Percentiles rank a stretch among this genome's conserved stretches.
These are phyloP conservation scores for Rhynchospora pubera DNA, from an alignment of 176 grass and related monocot genomes.

Conservation along the genomic window DNA sequence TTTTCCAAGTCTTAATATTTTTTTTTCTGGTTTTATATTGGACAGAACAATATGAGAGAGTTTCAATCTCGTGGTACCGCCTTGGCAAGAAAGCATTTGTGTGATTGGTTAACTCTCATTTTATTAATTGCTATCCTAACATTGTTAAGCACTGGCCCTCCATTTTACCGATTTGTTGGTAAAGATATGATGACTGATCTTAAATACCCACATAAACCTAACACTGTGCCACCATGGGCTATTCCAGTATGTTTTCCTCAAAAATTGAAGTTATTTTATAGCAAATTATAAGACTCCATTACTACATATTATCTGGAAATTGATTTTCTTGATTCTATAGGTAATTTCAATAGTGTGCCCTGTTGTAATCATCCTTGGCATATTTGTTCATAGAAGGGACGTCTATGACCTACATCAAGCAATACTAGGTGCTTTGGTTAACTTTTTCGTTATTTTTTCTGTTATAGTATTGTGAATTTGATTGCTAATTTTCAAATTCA, in stretches of 20 bases:
- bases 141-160: slow-evolving; percentile 32
- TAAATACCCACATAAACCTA: slow-evolving; percentile 57
- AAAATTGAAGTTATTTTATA: not conserved
- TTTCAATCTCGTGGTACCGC: slow-evolving; percentile 46
- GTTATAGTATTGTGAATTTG: not conserved
- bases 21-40: not conserved
- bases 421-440: slow-evolving; percentile 39
- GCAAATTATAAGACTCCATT: not conserved
- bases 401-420: slow-evolving; percentile 87
- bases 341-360: slow-evolving; percentile 54
- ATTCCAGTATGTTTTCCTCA: slow-evolving; percentile 53
- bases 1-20: not conserved
- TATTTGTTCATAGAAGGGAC: slow-evolving; percentile 51
- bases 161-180: slow-evolving; percentile 61
- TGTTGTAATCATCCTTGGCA: slow-evolving; percentile 31
- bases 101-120: slow-evolving; percentile 64
- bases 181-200: slow-evolving; percentile 60
- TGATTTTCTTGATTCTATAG: slow-evolving; percentile 26
- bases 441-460: not conserved
- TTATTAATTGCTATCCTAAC: slow-evolving; percentile 40
- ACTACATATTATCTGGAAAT: not conserved
- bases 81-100: slow-evolving; percentile 43
- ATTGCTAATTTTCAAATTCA: slow-evolving; percentile 8
- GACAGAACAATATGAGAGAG: slow-evolving; percentile 36
- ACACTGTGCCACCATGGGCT: slow-evolving; percentile 60